Conservation (phyloP, 352 stramenopile genomes). For the Phytophthora syringae region DNA sequence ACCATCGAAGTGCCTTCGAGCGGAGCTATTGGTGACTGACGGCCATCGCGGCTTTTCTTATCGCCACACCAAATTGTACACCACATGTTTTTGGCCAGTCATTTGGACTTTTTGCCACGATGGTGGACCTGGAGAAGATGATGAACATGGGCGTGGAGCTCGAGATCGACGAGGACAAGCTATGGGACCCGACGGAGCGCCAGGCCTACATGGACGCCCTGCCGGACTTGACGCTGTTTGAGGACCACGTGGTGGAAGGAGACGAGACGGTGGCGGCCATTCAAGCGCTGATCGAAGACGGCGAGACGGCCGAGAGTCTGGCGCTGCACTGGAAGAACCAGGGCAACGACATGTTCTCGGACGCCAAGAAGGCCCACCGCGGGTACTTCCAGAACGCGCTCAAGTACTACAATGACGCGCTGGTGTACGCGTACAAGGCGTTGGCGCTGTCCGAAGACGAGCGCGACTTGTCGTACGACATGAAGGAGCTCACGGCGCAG, state of each 20-base stretch:
- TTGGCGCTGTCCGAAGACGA: conserved; percentile 67
- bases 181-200: conserved; percentile 77
- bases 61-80: background rate
- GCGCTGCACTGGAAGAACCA: conserved; percentile 90
- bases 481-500: conserved; percentile 74
- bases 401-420: conserved; percentile 81
- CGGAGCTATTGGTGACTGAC: conserved; percentile 21
- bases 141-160: conserved; percentile 82
- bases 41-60: conserved; percentile 18
- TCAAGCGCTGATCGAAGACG: conserved; percentile 87
- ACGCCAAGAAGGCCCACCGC: conserved; percentile 73
- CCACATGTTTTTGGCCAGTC: conserved; percentile 30
- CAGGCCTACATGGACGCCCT: conserved; percentile 88
- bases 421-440: conserved; percentile 82
- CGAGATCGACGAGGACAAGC: conserved; percentile 88
- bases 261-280: conserved; percentile 89
- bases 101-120: conserved; percentile 33
- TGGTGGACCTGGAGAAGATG: conserved; percentile 45
- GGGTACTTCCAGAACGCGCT: conserved; percentile 80
- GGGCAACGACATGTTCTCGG: conserved; percentile 86
- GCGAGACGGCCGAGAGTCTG: conserved; percentile 86
- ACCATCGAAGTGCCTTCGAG: conserved; percentile 15
- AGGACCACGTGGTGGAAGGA: conserved; percentile 87
- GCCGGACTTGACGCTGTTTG: conserved; percentile 89
- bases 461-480: conserved; percentile 65